Base-by-base conservation (phyloP, 371 early-diverging fungal genomes). In the Mortierella polycephala region DNA sequence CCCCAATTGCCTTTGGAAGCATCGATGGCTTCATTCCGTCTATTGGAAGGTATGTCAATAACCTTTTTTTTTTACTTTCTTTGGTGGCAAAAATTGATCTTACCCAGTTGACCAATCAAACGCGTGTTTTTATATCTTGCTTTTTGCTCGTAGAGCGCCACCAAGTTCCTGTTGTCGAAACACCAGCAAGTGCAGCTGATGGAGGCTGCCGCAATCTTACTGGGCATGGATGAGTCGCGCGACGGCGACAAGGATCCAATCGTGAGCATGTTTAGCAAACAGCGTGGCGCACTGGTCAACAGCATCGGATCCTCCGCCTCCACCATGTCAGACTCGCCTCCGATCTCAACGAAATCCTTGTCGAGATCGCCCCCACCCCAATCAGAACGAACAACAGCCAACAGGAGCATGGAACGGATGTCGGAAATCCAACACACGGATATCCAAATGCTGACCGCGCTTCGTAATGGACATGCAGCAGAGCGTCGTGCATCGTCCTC, bases 141-240 rank as follows among this genome's bases (percentile, higher is more conserved):
- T 30, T 30, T 30, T 30, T 30, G 30, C 4, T 30, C 30, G 30
- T 30, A 30, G 30, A 30, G 30, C 40, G 87, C 90, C 5, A 85
- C 86, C 58, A 89, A 90, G 64, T 75, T 92, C 50, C 79, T 86
- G 41, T 75, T 92, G 41, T 88, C 91, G 42, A 92, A 91, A 64
- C 93, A 93, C 72, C 92, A 92, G 60, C 93, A 93, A 67, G 92
- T 93, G 2, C 91, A 91, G 66, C 74, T 93, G 81, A 81, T 93
- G 67, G 93, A 93, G 64, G 93, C 93, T 18, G 93, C 93, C 7
- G 87, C 90, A 46, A 89, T 91, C 49, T 66, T 92, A 42, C 79
- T 91, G 50, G 85, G 86, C 56, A 85, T 90, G 85, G 89, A 72
- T n/a, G 65, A 62, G 37, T 45, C 62, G 9, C 70, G 75, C 3